Evolutionary conservation across 768 basidiomycete species (phyloP).

Genomic region (Russula virescens): DNA sequence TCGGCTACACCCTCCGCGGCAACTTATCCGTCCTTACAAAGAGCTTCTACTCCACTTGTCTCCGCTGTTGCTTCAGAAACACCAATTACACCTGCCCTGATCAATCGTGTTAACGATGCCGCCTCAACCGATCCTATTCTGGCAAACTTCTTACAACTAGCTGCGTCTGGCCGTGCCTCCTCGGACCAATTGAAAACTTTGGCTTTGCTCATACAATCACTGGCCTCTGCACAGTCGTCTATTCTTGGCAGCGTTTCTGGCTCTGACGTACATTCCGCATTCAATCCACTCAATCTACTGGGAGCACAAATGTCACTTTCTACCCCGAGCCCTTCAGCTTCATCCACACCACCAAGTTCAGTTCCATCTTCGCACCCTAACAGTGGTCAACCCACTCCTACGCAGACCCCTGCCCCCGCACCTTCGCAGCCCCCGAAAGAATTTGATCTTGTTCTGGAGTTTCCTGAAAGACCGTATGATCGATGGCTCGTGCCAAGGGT

Average conservation of each 20-base stretch:
- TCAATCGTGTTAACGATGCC: constrained; percentile 60
- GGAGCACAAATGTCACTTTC: constrained; percentile 3
- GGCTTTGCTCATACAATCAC: constrained; percentile 65
- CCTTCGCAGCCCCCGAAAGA: constrained; percentile 39
- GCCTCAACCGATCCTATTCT: constrained; percentile 64
- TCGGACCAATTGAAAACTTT: constrained; percentile 62
- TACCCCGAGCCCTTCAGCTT: constrained; percentile 1
- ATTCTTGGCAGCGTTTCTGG: constrained; percentile 4
- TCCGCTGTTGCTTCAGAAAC: constrained; percentile 43
- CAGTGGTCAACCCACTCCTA: neutral
- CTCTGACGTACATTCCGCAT: constrained; percentile 3
- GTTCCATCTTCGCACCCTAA: constrained; percentile 1
- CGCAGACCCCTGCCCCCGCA: constrained; percentile 1
- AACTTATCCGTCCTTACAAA: constrained; percentile 19
- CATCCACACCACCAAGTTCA: constrained; percentile 1
- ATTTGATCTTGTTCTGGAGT: constrained; percentile 73
- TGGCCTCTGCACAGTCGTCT: constrained; percentile 36
- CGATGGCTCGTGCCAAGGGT: constrained; percentile 67
- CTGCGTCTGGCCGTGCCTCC: constrained; percentile 55
- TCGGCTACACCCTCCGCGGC: neutral
- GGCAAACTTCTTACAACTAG: constrained; percentile 57
- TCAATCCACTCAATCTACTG: constrained; percentile 12
- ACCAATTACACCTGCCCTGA: constrained; percentile 50
- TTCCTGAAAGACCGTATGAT: constrained; percentile 54
- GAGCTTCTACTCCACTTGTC: constrained; percentile 37